phyloP scores from a whole-genome alignment of 495 filamentous ascomycete genomes.

The Penicillium flavigenum region DNA sequence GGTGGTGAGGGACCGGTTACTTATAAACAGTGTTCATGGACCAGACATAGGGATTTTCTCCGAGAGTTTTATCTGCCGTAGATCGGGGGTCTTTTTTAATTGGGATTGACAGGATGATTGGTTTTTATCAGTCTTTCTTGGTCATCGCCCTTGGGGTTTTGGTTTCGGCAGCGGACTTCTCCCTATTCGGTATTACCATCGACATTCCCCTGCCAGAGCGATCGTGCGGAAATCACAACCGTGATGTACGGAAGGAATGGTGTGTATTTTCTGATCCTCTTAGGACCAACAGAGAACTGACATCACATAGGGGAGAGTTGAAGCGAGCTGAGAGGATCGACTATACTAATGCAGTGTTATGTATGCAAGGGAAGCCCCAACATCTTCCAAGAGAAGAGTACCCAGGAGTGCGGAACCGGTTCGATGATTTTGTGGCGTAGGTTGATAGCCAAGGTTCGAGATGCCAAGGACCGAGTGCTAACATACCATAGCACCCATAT shows the following conservation, averaged over 20 bases:
- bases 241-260: conserved; percentile 4
- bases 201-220: neutral
- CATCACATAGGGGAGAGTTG: conserved; percentile 39
- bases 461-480: neutral
- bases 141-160: neutral
- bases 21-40: neutral
- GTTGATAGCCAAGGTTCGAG: conserved; percentile 18
- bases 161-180: neutral
- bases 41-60: neutral
- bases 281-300: neutral
- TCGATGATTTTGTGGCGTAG: conserved; percentile 56
- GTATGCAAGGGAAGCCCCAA: conserved; percentile 46
- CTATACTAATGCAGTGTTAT: conserved; percentile 50
- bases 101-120: conserved; percentile 8
- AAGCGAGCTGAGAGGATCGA: conserved; percentile 32
- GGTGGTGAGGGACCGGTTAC: neutral
- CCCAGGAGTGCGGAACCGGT: conserved; percentile 51
- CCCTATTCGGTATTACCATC: neutral
- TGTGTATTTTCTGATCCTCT: neutral
- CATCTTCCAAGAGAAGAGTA: conserved; percentile 38
- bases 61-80: neutral
- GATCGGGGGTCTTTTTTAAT: neutral
- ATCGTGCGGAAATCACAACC: neutral
- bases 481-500: conserved; percentile 43
- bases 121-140: conserved; percentile 7